Conservation (phyloP, 2,329 filamentous ascomycete genomes). For the Neonectria neomacrospora region DNA sequence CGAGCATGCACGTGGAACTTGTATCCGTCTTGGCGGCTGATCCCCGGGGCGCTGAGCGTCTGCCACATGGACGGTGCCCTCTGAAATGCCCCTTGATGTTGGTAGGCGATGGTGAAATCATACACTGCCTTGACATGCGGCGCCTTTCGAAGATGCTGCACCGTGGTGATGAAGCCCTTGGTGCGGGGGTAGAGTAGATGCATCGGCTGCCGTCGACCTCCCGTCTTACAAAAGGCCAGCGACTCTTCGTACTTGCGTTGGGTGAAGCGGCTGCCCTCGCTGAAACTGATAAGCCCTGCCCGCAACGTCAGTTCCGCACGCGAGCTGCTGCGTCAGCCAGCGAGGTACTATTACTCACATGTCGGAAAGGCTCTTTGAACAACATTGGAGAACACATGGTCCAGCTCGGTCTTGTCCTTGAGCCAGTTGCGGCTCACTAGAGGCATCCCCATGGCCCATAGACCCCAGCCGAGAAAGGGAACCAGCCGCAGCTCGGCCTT, state of each 20-base stretch:
- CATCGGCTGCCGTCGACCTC: slow-evolving; percentile 61
- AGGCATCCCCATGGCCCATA: slow-evolving; percentile 74
- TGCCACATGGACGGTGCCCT: slow-evolving; percentile 64
- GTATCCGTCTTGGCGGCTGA: slow-evolving; percentile 55
- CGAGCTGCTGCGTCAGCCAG: slow-evolving; percentile 7
- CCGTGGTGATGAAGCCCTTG: slow-evolving; percentile 69
- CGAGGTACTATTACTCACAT: slow-evolving; percentile 56
- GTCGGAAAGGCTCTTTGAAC: slow-evolving; percentile 64
- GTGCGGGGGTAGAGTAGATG: slow-evolving; percentile 69
- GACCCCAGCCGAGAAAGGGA: slow-evolving; percentile 71
- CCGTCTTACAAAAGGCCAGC: slow-evolving; percentile 62
- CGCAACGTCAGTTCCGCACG: slow-evolving; percentile 23
- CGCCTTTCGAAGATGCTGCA: slow-evolving; percentile 63
- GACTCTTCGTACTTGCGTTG: slow-evolving; percentile 63
- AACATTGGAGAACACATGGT: slow-evolving; percentile 66
- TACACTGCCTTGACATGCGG: slow-evolving; percentile 65
- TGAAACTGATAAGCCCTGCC: slow-evolving; percentile 72
- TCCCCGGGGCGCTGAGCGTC: slow-evolving; percentile 53
- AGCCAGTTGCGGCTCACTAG: slow-evolving; percentile 70
- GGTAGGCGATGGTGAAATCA: slow-evolving; percentile 66
- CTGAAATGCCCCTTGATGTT: slow-evolving; percentile 56
- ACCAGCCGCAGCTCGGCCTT: slow-evolving; percentile 69
- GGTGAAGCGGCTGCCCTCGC: slow-evolving; percentile 71
- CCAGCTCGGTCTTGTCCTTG: slow-evolving; percentile 65
- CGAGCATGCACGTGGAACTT: slow-evolving; percentile 63